A percentile compares a stretch with the other conserved stretches of the same genome.
phyloP scores from a whole-genome alignment of 2,329 filamentous ascomycete species.

The Aureobasidium sp. region DNA sequence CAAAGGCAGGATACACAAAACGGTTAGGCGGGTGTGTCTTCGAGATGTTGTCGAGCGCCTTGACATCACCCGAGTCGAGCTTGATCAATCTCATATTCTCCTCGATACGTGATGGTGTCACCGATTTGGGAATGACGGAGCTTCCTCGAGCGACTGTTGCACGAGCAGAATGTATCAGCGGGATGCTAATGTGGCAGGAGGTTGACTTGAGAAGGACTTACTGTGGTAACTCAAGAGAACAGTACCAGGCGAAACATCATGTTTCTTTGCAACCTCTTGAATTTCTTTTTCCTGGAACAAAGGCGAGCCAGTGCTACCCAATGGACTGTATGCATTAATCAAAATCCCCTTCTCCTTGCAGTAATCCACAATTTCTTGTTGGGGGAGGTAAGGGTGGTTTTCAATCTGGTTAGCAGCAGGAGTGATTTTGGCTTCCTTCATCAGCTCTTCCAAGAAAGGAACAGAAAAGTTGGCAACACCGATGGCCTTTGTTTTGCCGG shows the following conservation, averaged over 20 bases:
- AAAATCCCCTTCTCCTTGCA: constrained; percentile 62
- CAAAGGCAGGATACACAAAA: constrained; percentile 42
- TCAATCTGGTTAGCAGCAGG: constrained; percentile 67
- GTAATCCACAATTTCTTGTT: constrained; percentile 62
- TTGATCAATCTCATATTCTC: constrained; percentile 60
- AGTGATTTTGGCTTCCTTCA: constrained; percentile 52
- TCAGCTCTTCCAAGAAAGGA: constrained; percentile 39
- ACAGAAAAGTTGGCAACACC: constrained; percentile 43
- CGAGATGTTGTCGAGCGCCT: constrained; percentile 37
- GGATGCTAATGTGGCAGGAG: not conserved
- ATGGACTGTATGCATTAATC: constrained; percentile 58
- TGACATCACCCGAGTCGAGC: constrained; percentile 55
- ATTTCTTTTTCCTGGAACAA: constrained; percentile 40
- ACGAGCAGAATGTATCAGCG: not conserved
- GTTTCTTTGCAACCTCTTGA: constrained; percentile 42
- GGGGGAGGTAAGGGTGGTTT: constrained; percentile 62
- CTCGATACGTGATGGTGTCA: constrained; percentile 59
- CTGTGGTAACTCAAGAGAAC: constrained; percentile 65
- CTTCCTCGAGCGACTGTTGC: constrained; percentile 54
- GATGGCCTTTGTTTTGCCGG: constrained; percentile 41
- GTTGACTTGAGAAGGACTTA: constrained; percentile 31
- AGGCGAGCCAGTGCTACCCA: constrained; percentile 41
- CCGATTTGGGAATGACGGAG: constrained; percentile 67
- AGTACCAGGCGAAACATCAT: constrained; percentile 41
- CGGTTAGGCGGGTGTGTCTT: constrained; percentile 39